Base-by-base conservation (phyloP, 1,284 basidiomycete species). In the Trichosporon asahii region DNA sequence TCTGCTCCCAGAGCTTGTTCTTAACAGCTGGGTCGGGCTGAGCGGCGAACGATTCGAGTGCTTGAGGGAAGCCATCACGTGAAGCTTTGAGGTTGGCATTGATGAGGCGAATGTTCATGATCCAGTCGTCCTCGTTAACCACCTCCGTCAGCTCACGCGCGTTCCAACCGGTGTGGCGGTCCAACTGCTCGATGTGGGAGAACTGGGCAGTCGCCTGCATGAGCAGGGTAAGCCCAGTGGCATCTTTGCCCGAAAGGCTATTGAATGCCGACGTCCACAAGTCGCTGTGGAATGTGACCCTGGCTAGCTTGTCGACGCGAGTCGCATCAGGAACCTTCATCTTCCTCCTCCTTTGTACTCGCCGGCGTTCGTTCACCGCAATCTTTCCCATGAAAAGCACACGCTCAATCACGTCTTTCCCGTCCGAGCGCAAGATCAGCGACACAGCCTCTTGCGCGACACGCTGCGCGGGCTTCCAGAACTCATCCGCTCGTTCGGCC, bases 181-280 rank as follows among this genome's bases (percentile, higher is more conserved):
- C 77, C 21, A 95, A 83, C 35, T 83, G 78, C 76, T 92, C 91
- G 31, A 94, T 79, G 78, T 93, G 90, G 1, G 90, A 86, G 21
- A 87, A 86, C 25, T 85, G 85, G 0, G 90, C 85, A 4, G 90
- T 82, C 1, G 88, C 83, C 21, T 85, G 81, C 57, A 94, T 83
- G 33, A 94, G 79, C 33, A 85, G 84, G 7, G 86, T 85, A 35
- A 90, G 84, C 0, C 87, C 90, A 23, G 87, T 85, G 4, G 83
- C 79, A 76, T 93, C 91, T 37, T 83, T 85, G 14, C 87, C 86
- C 55, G 87, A 85, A 2, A 93, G 78, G 3, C 84, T 84, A 11
- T 87, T 85, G 77, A 91, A 94, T 1, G 88, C 84, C 72, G 86
- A 87, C 64, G 83, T 84, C 94, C 94, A 96, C 31, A 92, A 81